Conservation (phyloP, 2,329 filamentous ascomycete genomes). For the Phyllosticta citriasiana region DNA sequence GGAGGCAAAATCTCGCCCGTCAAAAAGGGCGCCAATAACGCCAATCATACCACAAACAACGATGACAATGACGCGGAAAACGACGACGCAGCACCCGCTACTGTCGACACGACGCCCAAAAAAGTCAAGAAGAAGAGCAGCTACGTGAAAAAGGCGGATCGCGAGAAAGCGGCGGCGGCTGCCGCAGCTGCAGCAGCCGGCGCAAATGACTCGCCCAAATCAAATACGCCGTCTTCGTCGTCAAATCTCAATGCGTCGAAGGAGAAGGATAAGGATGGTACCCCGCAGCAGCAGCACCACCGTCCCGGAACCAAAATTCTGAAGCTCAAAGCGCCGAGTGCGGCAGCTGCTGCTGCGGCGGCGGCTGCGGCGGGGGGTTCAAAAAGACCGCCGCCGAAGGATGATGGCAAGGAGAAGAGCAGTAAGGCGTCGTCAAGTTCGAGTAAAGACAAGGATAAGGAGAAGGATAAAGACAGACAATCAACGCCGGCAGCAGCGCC, state of each 20-base stretch:
- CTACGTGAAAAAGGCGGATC: conserved; percentile 31
- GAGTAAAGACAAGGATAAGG: not conserved
- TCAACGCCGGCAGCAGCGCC: not conserved
- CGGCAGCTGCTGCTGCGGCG: not conserved
- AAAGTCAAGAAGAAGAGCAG: conserved; percentile 42
- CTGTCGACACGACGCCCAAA: conserved; percentile 34
- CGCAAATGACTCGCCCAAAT: not conserved
- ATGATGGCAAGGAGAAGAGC: not conserved
- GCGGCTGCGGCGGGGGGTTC: not conserved
- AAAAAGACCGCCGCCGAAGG: conserved; percentile 8
- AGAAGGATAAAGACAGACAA: not conserved
- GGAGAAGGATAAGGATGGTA: not conserved
- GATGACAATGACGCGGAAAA: conserved; percentile 13
- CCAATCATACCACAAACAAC: not conserved
- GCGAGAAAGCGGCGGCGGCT: conserved; percentile 17
- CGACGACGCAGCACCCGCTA: conserved; percentile 23
- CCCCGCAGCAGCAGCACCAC: conserved; percentile 18
- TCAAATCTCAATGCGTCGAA: conserved; percentile 15
- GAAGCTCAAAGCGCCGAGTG: conserved; percentile 4
- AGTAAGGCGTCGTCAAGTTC: not conserved
- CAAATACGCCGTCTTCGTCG: not conserved
- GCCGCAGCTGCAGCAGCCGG: conserved; percentile 10
- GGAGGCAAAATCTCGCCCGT: conserved; percentile 21
- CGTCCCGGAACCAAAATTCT: conserved; percentile 20
- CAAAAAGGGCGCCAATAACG: conserved; percentile 15